Evolutionary conservation across 2,329 filamentous ascomycete genomes (phyloP).

Genomic region (Epicoccum sorghinum): DNA sequence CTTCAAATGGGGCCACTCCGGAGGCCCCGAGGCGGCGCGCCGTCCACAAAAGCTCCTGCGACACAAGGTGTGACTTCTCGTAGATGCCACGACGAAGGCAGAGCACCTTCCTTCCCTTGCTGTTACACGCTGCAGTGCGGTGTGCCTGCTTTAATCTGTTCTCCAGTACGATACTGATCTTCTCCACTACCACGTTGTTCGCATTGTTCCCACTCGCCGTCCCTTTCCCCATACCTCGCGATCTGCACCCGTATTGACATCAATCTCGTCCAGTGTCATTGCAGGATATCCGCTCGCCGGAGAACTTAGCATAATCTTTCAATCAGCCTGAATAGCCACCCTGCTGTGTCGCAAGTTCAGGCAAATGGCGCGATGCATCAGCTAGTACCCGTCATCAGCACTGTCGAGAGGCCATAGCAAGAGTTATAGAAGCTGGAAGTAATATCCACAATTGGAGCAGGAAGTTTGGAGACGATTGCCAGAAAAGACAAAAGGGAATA

Average conservation of each 20-base stretch:
- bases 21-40: slow-evolving; percentile 13
- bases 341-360: background rate
- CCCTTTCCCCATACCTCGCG: slow-evolving; percentile 4
- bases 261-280: background rate
- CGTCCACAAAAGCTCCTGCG: slow-evolving; percentile 22
- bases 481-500: background rate
- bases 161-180: slow-evolving; percentile 4
- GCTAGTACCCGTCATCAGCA: slow-evolving; percentile 17
- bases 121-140: slow-evolving; percentile 6
- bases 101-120: slow-evolving; percentile 29
- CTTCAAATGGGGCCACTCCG: slow-evolving; percentile 14
- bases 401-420: slow-evolving; percentile 11
- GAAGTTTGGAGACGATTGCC: background rate
- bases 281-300: background rate
- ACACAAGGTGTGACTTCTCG: slow-evolving; percentile 20
- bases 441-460: background rate
- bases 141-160: slow-evolving; percentile 20
- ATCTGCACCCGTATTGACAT: background rate
- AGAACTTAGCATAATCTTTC: background rate
- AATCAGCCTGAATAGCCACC: background rate
- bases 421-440: slow-evolving; percentile 15
- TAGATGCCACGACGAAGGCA: background rate
- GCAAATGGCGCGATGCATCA: slow-evolving; percentile 23
- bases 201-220: slow-evolving; percentile 9
- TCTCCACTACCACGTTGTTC: slow-evolving; percentile 9